A percentile compares a stretch with the other conserved stretches of the same genome.
These are phyloP conservation scores for Fusarium stilboides DNA, from an alignment of 2,329 filamentous ascomycete genomes.

Conservation along the genomic window DNA sequence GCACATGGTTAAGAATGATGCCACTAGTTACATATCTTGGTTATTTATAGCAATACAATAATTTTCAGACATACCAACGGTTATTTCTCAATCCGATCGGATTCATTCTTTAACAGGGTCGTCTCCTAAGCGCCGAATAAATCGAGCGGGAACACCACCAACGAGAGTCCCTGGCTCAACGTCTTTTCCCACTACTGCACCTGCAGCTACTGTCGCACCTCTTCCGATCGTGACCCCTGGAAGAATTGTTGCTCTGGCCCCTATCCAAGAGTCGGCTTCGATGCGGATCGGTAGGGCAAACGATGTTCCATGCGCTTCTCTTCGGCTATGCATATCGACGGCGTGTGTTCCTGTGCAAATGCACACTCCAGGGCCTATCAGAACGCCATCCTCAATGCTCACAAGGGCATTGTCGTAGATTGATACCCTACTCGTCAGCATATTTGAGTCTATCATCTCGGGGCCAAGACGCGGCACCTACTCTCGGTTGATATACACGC, in stretches of 20 bases:
- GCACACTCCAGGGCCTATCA: slow-evolving; percentile 22
- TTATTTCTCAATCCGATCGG: neutral
- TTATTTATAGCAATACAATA: too few species aligned
- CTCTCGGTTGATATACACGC: slow-evolving; percentile 29
- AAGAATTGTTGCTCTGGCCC: slow-evolving; percentile 15
- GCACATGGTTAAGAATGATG: neutral
- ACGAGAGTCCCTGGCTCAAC: slow-evolving; percentile 27
- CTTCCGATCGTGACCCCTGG: slow-evolving; percentile 20
- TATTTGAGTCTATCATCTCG: neutral
- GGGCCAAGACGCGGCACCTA: neutral
- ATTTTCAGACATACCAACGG: too few species aligned
- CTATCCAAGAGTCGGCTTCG: slow-evolving; percentile 28
- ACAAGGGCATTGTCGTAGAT: slow-evolving; percentile 27
- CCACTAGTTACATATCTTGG: neutral
- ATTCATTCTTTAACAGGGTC: neutral
- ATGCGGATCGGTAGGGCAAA: slow-evolving; percentile 26
- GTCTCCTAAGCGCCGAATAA: slow-evolving; percentile 17
- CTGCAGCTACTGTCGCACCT: slow-evolving; percentile 23
- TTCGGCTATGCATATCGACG: neutral
- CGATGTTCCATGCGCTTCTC: slow-evolving; percentile 6
- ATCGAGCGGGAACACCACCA: slow-evolving; percentile 23
- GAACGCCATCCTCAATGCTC: slow-evolving; percentile 5
- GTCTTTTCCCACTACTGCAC: slow-evolving; percentile 21
- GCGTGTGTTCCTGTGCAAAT: slow-evolving; percentile 25
- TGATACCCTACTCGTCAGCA: neutral